These are phyloP conservation scores for Alternaria sp. DNA, from an alignment of 2,329 filamentous ascomycete species.

Conservation along the genomic window DNA sequence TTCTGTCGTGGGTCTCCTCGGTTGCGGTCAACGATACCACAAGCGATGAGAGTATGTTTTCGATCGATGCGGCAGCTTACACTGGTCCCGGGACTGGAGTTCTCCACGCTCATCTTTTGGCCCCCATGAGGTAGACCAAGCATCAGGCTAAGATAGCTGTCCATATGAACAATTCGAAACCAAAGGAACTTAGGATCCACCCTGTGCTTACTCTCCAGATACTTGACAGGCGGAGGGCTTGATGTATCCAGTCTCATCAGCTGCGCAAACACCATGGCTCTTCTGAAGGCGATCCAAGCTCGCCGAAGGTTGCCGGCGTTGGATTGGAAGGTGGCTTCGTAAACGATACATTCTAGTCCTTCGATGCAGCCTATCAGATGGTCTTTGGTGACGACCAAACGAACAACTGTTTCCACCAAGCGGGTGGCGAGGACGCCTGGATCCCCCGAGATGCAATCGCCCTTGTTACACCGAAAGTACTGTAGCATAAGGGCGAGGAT, in stretches of 20 bases:
- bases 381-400: conserved; percentile 46
- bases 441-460: conserved; percentile 30
- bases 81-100: conserved; percentile 2
- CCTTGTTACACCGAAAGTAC: conserved; percentile 10
- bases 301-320: conserved; percentile 52
- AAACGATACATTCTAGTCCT: conserved; percentile 50
- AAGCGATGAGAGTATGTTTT: conserved; percentile 41
- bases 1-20: conserved; percentile 27
- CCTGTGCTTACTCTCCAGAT: conserved; percentile 3
- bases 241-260: conserved; percentile 50
- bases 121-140: conserved; percentile 50
- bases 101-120: conserved; percentile 27
- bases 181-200: conserved; percentile 44
- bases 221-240: conserved; percentile 5
- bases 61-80: conserved; percentile 34
- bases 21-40: conserved; percentile 50
- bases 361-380: conserved; percentile 48
- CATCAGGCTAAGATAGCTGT: conserved; percentile 51
- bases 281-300: conserved; percentile 48
- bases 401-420: conserved; percentile 36
- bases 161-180: conserved; percentile 49
- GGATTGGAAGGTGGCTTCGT: conserved; percentile 50
- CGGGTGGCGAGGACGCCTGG: conserved; percentile 31
- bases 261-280: conserved; percentile 52
- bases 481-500: conserved; percentile 39